Evolutionary conservation across 208 protist genomes (phyloP).

Genomic region (Acanthamoeba castellanii): DNA sequence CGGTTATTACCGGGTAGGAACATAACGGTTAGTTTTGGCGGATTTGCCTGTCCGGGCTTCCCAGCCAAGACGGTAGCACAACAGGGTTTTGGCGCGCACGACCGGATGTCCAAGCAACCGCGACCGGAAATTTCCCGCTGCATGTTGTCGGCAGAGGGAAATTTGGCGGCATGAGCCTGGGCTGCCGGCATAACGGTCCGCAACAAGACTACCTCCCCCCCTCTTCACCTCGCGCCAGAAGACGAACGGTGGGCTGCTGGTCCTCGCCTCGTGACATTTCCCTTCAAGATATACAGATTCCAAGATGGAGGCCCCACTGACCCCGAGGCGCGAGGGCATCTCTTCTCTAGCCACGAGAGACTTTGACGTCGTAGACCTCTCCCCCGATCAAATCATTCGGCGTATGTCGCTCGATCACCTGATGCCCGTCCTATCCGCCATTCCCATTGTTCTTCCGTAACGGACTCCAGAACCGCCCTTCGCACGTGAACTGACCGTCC

Average conservation of each 20-base stretch:
- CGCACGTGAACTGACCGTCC: background rate
- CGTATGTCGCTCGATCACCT: background rate
- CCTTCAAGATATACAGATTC: background rate
- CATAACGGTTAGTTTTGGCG: background rate
- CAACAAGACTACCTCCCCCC: no score
- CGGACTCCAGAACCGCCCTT: background rate
- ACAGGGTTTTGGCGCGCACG: background rate
- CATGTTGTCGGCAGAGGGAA: background rate
- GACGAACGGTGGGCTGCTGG: background rate
- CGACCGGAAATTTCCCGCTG: no score
- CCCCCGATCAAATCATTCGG: background rate
- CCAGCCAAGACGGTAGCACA: no score
- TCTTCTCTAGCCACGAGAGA: background rate
- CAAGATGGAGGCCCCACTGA: background rate
- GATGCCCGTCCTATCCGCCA: background rate
- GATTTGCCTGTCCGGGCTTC: no score
- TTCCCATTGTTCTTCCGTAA: background rate
- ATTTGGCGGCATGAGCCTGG: background rate
- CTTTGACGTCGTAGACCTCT: background rate
- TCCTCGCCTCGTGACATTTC: background rate
- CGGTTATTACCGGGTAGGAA: background rate
- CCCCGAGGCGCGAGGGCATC: background rate
- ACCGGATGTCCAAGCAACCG: background rate
- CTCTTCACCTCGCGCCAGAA: background rate
- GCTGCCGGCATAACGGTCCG: background rate